These are phyloP conservation scores for thale cress (Arabidopsis thaliana) DNA, from an alignment of 345 rosid species.

Conservation along the genomic window TAIR10.1 NC_003076.8:1953001-1953500, in stretches of 20 bases:
- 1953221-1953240: conserved; percentile 79
- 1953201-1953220: conserved; percentile 73
- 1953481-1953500: conserved; percentile 65
- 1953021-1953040: conserved; percentile 35
- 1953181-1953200: conserved; percentile 77
- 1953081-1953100: conserved; percentile 82
- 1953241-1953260: conserved; percentile 78
- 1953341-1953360: conserved; percentile 44
- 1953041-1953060: conserved; percentile 49
- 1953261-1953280: conserved; percentile 67
- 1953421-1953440: conserved; percentile 54
- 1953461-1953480: conserved; percentile 83
- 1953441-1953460: conserved; percentile 63
- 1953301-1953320: conserved; percentile 52
- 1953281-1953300: conserved; percentile 68
- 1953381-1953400: conserved; percentile 46
- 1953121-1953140: conserved; percentile 73
- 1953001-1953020: conserved; percentile 9
- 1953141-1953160: conserved; percentile 66
- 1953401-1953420: conserved; percentile 47
- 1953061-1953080: conserved; percentile 79
- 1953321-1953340: conserved; percentile 44
- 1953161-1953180: conserved; percentile 64
- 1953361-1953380: conserved; percentile 48
- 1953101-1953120: conserved; percentile 80